These are phyloP conservation scores for Tylopilus sp. DNA, from an alignment of 768 basidiomycete species.

Conservation along the genomic window DNA sequence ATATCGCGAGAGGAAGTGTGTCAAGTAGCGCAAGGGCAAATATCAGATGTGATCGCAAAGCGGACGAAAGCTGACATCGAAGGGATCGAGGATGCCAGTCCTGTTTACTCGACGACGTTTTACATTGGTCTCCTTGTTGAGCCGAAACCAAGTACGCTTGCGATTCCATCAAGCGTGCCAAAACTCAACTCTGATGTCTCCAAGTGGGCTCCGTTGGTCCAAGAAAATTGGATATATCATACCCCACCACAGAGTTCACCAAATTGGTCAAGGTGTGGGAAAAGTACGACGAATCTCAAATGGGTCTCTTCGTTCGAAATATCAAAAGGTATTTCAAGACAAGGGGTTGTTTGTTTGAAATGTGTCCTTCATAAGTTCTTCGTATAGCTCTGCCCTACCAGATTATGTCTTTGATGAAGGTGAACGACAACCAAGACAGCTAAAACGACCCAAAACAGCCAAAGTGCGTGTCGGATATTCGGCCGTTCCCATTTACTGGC, in stretches of 20 bases:
- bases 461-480: slow-evolving; percentile 42
- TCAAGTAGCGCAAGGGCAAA: slow-evolving; percentile 83
- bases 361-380: slow-evolving; percentile 22
- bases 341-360: slow-evolving; percentile 2
- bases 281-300: slow-evolving; percentile 83
- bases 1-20: slow-evolving; percentile 83
- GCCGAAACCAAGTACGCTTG: slow-evolving; percentile 77
- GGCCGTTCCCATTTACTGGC: slow-evolving; percentile 12
- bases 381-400: slow-evolving; percentile 63
- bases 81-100: slow-evolving; percentile 68
- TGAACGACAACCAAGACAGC: slow-evolving; percentile 68
- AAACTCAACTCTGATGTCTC: slow-evolving; percentile 15
- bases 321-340: slow-evolving; percentile 69
- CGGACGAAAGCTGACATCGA: slow-evolving; percentile 78
- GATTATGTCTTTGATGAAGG: slow-evolving; percentile 81
- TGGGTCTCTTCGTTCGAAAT: slow-evolving; percentile 93
- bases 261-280: slow-evolving; percentile 96
- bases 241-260: slow-evolving; percentile 93
- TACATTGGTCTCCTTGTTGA: slow-evolving; percentile 94
- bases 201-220: slow-evolving; percentile 75
- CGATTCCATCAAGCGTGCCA: slow-evolving; percentile 11
- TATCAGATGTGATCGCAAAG: slow-evolving; percentile 65
- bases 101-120: slow-evolving; percentile 95
- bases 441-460: slow-evolving; percentile 69
- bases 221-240: slow-evolving; percentile 91